These are phyloP conservation scores for Casuarina glauca DNA, from an alignment of 306 rosid genomes.

Conservation along the genomic window DNA sequence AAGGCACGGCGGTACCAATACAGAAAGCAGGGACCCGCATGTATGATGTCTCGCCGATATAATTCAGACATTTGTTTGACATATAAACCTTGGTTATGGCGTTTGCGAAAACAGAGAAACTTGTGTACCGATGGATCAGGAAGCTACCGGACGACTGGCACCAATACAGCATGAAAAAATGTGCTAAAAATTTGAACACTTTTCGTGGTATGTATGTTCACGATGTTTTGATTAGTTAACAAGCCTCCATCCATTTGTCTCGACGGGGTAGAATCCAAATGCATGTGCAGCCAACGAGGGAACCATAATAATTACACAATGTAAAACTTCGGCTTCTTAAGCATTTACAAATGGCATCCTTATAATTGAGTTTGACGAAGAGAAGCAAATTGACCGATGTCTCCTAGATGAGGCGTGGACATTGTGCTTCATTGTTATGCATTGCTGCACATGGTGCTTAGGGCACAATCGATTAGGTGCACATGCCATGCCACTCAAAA, in stretches of 20 bases:
- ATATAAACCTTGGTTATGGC: background rate
- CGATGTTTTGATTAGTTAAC: too few relatives aligned
- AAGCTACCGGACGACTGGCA: background rate
- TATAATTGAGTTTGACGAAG: too few relatives aligned
- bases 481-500: background rate
- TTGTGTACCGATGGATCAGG: background rate
- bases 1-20: background rate
- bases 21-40: slow-evolving; percentile 6
- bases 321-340: too few relatives aligned
- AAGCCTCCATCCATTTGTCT: background rate
- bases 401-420: too few relatives aligned
- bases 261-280: background rate
- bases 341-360: too few relatives aligned
- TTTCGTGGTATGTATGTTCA: too few relatives aligned
- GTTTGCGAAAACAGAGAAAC: background rate
- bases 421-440: background rate
- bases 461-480: background rate
- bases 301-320: too few relatives aligned
- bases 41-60: background rate
- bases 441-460: background rate
- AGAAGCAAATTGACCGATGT: too few relatives aligned
- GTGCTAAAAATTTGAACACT: too few relatives aligned
- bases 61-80: slow-evolving; percentile 8
- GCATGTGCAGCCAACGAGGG: too few relatives aligned
- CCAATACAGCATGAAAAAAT: too few relatives aligned